A percentile compares a stretch with the other conserved stretches of the same genome.
Conservation (phyloP, 305 asterid genomes). For the Coffea humblotiana region DNA sequence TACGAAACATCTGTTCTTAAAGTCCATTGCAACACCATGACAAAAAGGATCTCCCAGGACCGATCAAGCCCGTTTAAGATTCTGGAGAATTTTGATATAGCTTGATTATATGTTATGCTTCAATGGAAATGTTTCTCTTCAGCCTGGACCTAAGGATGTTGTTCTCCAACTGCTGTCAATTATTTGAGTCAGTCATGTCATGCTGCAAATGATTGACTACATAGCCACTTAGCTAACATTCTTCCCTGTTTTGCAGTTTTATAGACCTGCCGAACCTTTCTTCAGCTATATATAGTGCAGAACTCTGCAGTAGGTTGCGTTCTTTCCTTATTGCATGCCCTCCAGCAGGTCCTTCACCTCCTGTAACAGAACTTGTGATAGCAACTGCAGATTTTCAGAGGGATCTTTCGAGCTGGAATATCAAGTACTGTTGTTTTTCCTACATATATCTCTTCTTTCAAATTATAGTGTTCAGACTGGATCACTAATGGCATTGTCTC, state of each 20-base stretch:
- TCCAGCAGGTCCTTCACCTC: slow-evolving; percentile 53
- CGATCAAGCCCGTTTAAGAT: neutral
- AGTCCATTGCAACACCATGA: neutral
- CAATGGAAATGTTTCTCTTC: neutral
- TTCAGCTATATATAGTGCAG: slow-evolving; percentile 51
- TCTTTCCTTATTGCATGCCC: slow-evolving; percentile 59
- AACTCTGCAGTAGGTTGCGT: slow-evolving; percentile 52
- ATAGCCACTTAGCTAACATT: neutral
- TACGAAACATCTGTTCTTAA: neutral
- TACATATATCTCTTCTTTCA: slow-evolving; percentile 2
- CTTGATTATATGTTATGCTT: neutral
- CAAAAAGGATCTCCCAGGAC: neutral
- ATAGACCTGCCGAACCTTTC: slow-evolving; percentile 53
- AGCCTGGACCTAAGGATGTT: neutral
- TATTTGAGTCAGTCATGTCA: neutral
- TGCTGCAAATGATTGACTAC: neutral
- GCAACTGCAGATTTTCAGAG: slow-evolving; percentile 57
- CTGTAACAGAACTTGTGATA: slow-evolving; percentile 50
- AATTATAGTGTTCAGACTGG: slow-evolving; percentile 4
- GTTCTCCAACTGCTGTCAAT: neutral
- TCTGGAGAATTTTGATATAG: neutral
- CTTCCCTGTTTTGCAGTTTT: slow-evolving; percentile 33
- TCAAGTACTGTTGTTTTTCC: slow-evolving; percentile 32
- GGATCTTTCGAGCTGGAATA: slow-evolving; percentile 55
- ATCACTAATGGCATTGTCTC: slow-evolving; percentile 6